A percentile compares a stretch with the other conserved stretches of the same genome.
These are phyloP conservation scores for Parastagonospora avenae DNA, from an alignment of 2,329 filamentous ascomycete species.

Conservation along the genomic window DNA sequence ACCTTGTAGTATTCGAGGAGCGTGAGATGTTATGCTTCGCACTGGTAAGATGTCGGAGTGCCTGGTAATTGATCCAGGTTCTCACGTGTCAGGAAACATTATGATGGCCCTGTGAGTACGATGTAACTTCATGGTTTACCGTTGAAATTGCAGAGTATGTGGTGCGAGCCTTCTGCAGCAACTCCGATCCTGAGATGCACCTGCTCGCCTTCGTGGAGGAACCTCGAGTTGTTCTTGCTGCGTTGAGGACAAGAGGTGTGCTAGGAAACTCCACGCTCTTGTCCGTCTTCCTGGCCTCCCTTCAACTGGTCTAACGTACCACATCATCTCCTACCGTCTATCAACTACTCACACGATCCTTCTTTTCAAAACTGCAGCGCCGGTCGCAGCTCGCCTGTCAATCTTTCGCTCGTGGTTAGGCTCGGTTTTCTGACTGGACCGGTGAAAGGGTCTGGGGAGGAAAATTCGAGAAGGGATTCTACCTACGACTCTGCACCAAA, in stretches of 20 bases:
- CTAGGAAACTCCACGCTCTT: background rate
- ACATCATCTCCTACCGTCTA: background rate
- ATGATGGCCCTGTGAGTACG: no score
- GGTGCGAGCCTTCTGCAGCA: no score
- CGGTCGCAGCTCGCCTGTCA: slow-evolving; percentile 5
- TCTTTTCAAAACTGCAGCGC: background rate
- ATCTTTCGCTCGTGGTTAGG: background rate
- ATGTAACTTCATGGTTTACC: no score
- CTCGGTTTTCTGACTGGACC: background rate
- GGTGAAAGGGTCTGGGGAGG: background rate
- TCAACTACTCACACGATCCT: background rate
- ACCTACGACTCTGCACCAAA: background rate
- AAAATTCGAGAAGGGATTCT: background rate
- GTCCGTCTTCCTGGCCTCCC: background rate
- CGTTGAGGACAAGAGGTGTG: background rate
- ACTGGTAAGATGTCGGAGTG: no score
- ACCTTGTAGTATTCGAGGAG: no score
- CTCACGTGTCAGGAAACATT: no score
- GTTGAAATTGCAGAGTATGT: no score
- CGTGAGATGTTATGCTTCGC: no score
- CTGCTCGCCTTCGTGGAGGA: no score
- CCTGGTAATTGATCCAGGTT: no score
- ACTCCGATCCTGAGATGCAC: no score
- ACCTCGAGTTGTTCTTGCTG: no score
- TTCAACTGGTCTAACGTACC: background rate